phyloP scores from a whole-genome alignment of 306 rosid species.

The Ochetophila trinervis region DNA sequence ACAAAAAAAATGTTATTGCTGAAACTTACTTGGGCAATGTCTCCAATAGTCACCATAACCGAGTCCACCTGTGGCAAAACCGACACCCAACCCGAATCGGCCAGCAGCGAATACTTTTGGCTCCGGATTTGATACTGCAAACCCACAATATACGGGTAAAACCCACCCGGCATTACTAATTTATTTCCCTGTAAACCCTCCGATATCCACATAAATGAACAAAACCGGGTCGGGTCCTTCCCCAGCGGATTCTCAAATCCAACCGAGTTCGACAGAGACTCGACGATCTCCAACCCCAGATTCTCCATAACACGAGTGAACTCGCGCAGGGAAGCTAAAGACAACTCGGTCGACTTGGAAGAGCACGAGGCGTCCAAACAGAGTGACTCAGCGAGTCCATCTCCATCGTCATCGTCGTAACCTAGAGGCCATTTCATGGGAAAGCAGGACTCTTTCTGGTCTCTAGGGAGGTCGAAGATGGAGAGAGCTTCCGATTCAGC shows the following conservation, averaged over 20 bases:
- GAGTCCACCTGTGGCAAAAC: conserved; percentile 64
- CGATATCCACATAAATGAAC: conserved; percentile 58
- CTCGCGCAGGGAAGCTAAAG: conserved; percentile 36
- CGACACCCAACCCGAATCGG: conserved; percentile 82
- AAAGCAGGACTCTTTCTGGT: conserved; percentile 38
- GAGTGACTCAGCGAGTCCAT: conserved; percentile 50
- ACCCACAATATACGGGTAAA: conserved; percentile 68
- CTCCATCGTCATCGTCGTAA: conserved; percentile 38
- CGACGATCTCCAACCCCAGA: conserved; percentile 55
- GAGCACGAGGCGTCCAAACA: conserved; percentile 47
- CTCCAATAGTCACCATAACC: conserved; percentile 68
- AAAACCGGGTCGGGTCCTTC: conserved; percentile 35
- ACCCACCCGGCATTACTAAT: conserved; percentile 38
- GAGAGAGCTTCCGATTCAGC: conserved; percentile 73
- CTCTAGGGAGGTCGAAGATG: conserved; percentile 50
- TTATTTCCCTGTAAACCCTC: conserved; percentile 29
- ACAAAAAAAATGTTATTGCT: too few relatives aligned
- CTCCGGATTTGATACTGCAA: conserved; percentile 65
- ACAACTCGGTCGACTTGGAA: conserved; percentile 37
- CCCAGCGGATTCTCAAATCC: conserved; percentile 49
- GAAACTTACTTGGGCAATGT: conserved; percentile 70
- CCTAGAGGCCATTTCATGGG: conserved; percentile 79
- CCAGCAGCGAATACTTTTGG: conserved; percentile 48
- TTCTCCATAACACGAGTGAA: conserved; percentile 51
- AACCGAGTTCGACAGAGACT: conserved; percentile 35